Evolutionary conservation across 2,329 filamentous ascomycete species (phyloP), one percentile per base, ranked within the genome.

Genomic region (Xylariaceae sp.): DNA sequence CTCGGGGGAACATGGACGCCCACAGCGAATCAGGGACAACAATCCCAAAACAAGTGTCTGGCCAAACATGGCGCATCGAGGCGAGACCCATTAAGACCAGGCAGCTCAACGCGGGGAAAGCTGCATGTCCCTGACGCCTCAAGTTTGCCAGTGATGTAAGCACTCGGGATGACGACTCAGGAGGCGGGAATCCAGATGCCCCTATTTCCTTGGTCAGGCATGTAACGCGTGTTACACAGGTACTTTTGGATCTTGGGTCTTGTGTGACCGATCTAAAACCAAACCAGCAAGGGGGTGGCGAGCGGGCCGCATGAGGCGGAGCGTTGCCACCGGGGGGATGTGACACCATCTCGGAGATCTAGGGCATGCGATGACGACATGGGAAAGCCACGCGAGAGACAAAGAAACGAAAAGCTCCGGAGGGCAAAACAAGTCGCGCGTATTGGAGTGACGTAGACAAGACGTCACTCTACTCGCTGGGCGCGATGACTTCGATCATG

Each of bases 401-500:
- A 23, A 11, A 49, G 47, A 49, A 9, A 23, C 17, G 18, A 18
- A 10, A 48, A 17, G 1, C 45, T 48, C 15, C 15, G 5, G 45
- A 1, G 7, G 45, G 4, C 3, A 8, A 48, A 18, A 7, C 5
- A 18, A 18, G 7, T 15, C n/a, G 15, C 45, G n/a, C n/a, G 15
- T 8, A 4, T 48, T 2, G 7, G 4, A 18, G n/a, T 48, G 45
- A 49, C 47, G 47, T 49, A 9, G 4, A 9, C 17, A 6, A 13
- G 5, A 45, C 42, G 42, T 49, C 17, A 49, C 47, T 11, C 30
- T 18, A 51, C 23, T 37, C 30, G 10, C 17, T 9, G 4, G 47
- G 47, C 6, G 58, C 56, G 58, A 64, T 61, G 62, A 55, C 62
- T 54, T 64, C 54, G 57, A 10, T 30, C 10, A 55, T 18, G 42